Base-by-base conservation (phyloP, 768 basidiomycete genomes). In the Tephrocybe sp. region DNA sequence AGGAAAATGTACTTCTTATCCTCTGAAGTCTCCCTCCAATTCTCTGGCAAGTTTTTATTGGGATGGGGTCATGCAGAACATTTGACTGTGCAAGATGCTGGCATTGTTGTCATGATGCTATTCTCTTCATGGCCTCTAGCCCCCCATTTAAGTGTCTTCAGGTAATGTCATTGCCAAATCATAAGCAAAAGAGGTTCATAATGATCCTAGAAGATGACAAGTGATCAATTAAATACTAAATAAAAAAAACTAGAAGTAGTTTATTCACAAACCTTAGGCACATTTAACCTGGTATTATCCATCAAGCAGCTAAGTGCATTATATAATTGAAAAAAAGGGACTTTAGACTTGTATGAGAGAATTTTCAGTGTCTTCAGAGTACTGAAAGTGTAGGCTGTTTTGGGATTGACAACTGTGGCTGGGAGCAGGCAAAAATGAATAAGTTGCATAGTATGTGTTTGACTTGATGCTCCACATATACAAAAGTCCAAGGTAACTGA, bases 401-500 rank as follows among this genome's bases (percentile, higher is more conserved):
- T 47, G 30, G 50, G 55, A 36, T 38, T 1, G 44, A 42, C 18
- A 68, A 61, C 0, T 1, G 67, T 74, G 0, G 71, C 68, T 1
- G 72, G 73, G 48, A 62, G 71, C 44, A 58, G 62, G 8, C 64
- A 48, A 36, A 40, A 46, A 1, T 59, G 64, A 15, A 72, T 61
- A 9, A 73, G 58, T 56, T 73, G 72, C 3, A 59, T 44, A 11
- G 53, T 45, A 5, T 46, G 62, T 0, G 55, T 43, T n/a, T 54
- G 34, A 26, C 20, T 21, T 0, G 51, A 37, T 8, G 58, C 54
- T 18, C 48, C 53, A 53, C 73, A 74, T 2, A 53, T 55, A 45
- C 73, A 74, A 49, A 64, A 73, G 48, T 64, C 57, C 1, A 73
- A 26, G 8, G 28, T 46, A 2, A 73, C 63, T 1, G 54, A 26